These are phyloP conservation scores for Apiospora aurea DNA, from an alignment of 2,329 filamentous ascomycete genomes.

Conservation along the genomic window DNA sequence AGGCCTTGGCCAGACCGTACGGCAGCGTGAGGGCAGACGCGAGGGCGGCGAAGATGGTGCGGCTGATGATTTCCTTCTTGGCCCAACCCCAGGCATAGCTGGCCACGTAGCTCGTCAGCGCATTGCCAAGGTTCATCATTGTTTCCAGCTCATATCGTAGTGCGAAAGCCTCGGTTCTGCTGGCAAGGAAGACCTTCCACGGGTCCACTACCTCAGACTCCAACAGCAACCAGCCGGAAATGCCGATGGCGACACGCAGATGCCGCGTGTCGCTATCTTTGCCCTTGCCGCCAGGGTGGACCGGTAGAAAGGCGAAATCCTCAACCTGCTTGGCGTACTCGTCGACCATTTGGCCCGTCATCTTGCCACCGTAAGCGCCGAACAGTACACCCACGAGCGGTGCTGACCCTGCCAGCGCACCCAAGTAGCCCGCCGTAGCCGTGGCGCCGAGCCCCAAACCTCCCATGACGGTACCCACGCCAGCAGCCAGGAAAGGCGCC, in stretches of 20 bases:
- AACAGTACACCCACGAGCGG: conserved; percentile 85
- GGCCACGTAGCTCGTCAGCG: conserved; percentile 79
- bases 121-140: conserved; percentile 78
- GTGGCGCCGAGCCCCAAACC: conserved; percentile 81
- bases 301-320: conserved; percentile 78
- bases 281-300: conserved; percentile 41
- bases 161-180: conserved; percentile 79
- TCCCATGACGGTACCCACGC: conserved; percentile 80
- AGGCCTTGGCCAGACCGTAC: conserved; percentile 68
- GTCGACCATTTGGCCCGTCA: conserved; percentile 88
- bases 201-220: conserved; percentile 75
- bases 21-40: conserved; percentile 67
- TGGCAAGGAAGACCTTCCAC: conserved; percentile 75
- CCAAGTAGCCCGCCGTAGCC: conserved; percentile 81
- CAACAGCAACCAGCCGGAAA: conserved; percentile 82
- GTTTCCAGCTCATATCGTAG: conserved; percentile 84
- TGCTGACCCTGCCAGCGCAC: conserved; percentile 79
- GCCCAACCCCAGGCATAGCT: conserved; percentile 84
- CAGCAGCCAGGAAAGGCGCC: conserved; percentile 79
- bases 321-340: conserved; percentile 84
- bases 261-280: conserved; percentile 62
- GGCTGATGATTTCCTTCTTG: conserved; percentile 56
- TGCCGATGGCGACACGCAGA: conserved; percentile 79
- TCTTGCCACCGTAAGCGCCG: conserved; percentile 83
- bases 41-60: conserved; percentile 62